Evolutionary conservation across 1,284 basidiomycete species (phyloP).

Genomic region (Cryptococcus jaspeensis): DNA sequence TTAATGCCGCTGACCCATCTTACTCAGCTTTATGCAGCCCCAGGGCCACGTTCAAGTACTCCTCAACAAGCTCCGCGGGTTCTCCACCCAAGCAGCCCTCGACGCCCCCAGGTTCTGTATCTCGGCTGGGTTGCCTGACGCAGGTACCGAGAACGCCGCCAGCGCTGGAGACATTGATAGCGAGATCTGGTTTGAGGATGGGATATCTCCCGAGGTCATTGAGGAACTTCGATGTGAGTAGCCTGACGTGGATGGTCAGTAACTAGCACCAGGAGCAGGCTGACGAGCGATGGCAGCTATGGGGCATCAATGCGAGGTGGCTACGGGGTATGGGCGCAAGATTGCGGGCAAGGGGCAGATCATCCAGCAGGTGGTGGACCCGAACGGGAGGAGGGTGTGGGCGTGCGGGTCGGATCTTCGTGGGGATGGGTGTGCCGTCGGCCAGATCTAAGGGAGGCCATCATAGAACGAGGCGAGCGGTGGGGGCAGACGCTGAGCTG

Average conservation of each 20-base stretch:
- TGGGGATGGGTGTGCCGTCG: constrained; percentile 80
- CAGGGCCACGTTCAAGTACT: constrained; percentile 86
- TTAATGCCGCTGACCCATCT: neutral
- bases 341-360: constrained; percentile 89
- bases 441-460: constrained; percentile 64
- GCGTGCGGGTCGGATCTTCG: constrained; percentile 83
- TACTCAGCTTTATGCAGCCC: constrained; percentile 76
- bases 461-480: neutral
- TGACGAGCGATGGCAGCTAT: constrained; percentile 57
- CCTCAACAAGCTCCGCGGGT: constrained; percentile 84
- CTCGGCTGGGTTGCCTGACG: constrained; percentile 73
- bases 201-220: constrained; percentile 64
- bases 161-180: constrained; percentile 69
- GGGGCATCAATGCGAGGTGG: constrained; percentile 76
- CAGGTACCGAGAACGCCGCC: constrained; percentile 54
- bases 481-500: no score
- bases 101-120: constrained; percentile 97
- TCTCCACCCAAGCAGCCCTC: constrained; percentile 68
- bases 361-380: constrained; percentile 72
- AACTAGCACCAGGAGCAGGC: neutral
- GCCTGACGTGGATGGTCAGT: neutral
- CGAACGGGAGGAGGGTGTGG: constrained; percentile 70
- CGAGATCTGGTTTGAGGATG: constrained; percentile 85
- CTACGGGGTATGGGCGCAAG: constrained; percentile 62
- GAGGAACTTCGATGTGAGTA: constrained; percentile 62